Evolutionary conservation across 495 filamentous ascomycete species (phyloP).

Genomic region (Clavariopsis aquatica): DNA sequence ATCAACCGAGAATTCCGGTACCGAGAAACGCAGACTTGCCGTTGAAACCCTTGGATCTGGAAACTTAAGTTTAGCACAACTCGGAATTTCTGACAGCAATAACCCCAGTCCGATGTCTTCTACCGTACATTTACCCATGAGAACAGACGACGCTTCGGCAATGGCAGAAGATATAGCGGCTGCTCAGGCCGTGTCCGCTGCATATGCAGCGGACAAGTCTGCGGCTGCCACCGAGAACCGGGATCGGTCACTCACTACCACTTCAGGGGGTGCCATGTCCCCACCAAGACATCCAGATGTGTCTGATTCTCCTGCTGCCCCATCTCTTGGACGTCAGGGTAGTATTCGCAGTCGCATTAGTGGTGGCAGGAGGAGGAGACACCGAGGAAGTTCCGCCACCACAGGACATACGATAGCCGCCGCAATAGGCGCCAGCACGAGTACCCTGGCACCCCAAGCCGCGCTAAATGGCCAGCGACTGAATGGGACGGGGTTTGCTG

Average conservation of each 20-base stretch:
- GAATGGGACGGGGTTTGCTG: conserved; percentile 79
- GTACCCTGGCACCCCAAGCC: conserved; percentile 65
- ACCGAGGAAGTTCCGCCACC: conserved; percentile 84
- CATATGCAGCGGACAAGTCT: conserved; percentile 49
- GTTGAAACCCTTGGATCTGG: conserved; percentile 89
- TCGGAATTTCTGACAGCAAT: conserved; percentile 64
- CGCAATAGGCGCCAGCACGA: conserved; percentile 63
- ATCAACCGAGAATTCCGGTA: conserved; percentile 29
- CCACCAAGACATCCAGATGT: conserved; percentile 62
- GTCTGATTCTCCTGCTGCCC: conserved; percentile 63
- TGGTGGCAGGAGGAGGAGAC: conserved; percentile 57
- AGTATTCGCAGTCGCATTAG: conserved; percentile 82
- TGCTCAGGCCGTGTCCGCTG: conserved; percentile 61
- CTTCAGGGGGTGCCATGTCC: conserved; percentile 36
- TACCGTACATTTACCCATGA: conserved; percentile 49
- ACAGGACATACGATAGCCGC: conserved; percentile 72
- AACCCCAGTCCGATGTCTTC: conserved; percentile 52
- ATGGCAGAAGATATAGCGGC: conserved; percentile 60
- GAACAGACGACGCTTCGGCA: conserved; percentile 55
- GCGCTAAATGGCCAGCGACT: conserved; percentile 67
- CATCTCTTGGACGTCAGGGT: conserved; percentile 64
- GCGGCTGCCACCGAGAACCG: conserved; percentile 24
- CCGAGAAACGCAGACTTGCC: conserved; percentile 56
- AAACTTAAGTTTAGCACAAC: conserved; percentile 80
- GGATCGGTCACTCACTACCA: conserved; percentile 41